Conservation (phyloP, 148 eudicot genomes). For the Bassia scoparia region DNA sequence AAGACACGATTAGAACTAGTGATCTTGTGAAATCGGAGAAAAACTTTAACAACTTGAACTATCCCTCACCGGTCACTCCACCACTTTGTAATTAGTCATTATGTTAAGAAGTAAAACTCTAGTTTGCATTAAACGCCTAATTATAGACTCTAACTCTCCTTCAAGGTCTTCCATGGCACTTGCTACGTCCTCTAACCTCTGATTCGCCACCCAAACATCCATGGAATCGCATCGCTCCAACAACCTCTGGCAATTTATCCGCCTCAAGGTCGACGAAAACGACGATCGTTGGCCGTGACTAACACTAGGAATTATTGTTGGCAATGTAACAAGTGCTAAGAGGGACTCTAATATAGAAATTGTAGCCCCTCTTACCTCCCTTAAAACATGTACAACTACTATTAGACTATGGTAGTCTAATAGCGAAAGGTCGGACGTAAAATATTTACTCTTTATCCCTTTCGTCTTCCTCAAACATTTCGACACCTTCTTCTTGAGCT, state of each 20-base stretch:
- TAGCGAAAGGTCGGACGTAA: conserved; percentile 20
- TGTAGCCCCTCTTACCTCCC: conserved; percentile 53
- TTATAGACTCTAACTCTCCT: conserved; percentile 55
- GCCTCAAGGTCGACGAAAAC: conserved; percentile 32
- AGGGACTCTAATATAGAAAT: conserved; percentile 52
- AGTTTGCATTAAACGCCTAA: conserved; percentile 58
- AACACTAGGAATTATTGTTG: conserved; percentile 27
- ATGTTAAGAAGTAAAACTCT: conserved; percentile 69
- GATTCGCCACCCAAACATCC: conserved; percentile 30
- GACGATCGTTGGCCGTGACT: conserved; percentile 25
- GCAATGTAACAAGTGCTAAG: conserved; percentile 46
- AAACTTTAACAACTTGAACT: no score
- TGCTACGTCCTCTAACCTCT: conserved; percentile 47
- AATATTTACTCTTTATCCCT: conserved; percentile 32
- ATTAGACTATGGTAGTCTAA: conserved; percentile 41
- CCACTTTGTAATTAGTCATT: conserved; percentile 32
- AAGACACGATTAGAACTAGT: no score
- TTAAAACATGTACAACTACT: conserved; percentile 54
- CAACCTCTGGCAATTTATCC: conserved; percentile 35
- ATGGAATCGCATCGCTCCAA: conserved; percentile 45
- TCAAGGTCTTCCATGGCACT: conserved; percentile 48
- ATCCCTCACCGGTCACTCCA: no score
- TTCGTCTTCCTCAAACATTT: conserved; percentile 43
- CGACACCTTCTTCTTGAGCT: conserved; percentile 49
- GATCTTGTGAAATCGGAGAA: no score